Evolutionary conservation across 768 basidiomycete genomes (phyloP), one percentile per base, ranked within the genome.

Genomic region (Sporobolomyces pararoseus): DNA sequence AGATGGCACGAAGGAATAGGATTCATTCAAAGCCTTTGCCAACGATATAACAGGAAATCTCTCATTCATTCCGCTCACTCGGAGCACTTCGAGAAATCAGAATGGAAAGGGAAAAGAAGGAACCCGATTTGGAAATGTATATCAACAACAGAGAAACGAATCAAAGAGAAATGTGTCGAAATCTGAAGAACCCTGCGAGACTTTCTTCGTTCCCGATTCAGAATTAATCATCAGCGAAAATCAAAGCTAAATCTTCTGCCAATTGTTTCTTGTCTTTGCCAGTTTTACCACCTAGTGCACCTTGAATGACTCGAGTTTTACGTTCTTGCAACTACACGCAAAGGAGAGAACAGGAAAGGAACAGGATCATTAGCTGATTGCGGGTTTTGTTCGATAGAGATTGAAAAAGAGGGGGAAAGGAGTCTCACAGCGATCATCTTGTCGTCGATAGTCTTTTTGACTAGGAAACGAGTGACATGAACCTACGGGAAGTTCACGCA

Each of bases 291-390:
- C 86, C 84, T 76, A 93, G 89, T 2, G 91, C 90, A 77, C 89
- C 89, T 74, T 87, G 89, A 27, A 93, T 84, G 55, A 95, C 89
- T 4, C 89, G 89, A 0, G 86, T 90, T 81, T 94, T 95, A 44
- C 90, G 82, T 75, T 88, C 86, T 78, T 94, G 92, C 27, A 94
- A 90, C 73, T 86, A 31, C 82, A 7, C 90, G 17, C 16, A 23
- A 3, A 31, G 27, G 17, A 19, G 7, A 7, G 2, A 35, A 53
- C 51, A 66, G 65, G n/a, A 17, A 32, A 6, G 21, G 4, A 10
- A 25, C 32, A 31, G 19, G n/a, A n/a, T n/a, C n/a, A n/a, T n/a
- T n/a, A n/a, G n/a, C n/a, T n/a, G n/a, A n/a, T n/a, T n/a, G n/a
- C n/a, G n/a, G n/a, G n/a, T n/a, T n/a, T n/a, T n/a, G n/a, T n/a